phyloP scores from a whole-genome alignment of 257 asterid species.

The Solanum tarijense region DNA sequence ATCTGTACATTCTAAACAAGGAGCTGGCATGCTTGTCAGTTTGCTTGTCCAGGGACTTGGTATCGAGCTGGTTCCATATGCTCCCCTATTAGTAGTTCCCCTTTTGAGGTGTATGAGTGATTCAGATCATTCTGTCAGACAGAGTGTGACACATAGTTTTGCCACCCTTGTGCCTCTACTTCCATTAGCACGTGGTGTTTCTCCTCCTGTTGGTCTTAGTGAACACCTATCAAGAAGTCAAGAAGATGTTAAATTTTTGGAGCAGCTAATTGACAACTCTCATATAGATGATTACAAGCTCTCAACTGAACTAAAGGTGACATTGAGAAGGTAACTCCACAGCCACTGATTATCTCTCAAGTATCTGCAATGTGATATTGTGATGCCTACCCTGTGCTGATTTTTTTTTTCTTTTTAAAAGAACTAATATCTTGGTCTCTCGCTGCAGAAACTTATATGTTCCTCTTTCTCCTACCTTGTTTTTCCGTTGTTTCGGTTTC shows the following conservation, averaged over 20 bases:
- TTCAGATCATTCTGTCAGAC: conserved; percentile 88
- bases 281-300: conserved; percentile 92
- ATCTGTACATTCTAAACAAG: conserved; percentile 93
- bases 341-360: background rate
- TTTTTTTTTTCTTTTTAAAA: background rate
- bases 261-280: conserved; percentile 95
- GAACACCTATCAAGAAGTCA: conserved; percentile 68
- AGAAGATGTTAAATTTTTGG: conserved; percentile 90
- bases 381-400: background rate
- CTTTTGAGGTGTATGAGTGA: conserved; percentile 97
- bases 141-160: conserved; percentile 97
- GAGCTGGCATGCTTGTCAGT: conserved; percentile 99
- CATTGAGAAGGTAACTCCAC: conserved; percentile 65
- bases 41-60: conserved; percentile 97
- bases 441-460: background rate
- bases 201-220: conserved; percentile 70
- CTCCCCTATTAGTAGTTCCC: conserved; percentile 95
- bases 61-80: conserved; percentile 87
- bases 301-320: conserved; percentile 75
- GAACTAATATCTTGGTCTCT: background rate
- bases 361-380: background rate
- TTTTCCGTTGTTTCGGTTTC: background rate
- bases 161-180: conserved; percentile 96
- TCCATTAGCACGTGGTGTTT: conserved; percentile 86
- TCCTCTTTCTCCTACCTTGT: background rate